phyloP scores from a whole-genome alignment of 352 stramenopile species.

The Phytophthora tentaculata region DNA sequence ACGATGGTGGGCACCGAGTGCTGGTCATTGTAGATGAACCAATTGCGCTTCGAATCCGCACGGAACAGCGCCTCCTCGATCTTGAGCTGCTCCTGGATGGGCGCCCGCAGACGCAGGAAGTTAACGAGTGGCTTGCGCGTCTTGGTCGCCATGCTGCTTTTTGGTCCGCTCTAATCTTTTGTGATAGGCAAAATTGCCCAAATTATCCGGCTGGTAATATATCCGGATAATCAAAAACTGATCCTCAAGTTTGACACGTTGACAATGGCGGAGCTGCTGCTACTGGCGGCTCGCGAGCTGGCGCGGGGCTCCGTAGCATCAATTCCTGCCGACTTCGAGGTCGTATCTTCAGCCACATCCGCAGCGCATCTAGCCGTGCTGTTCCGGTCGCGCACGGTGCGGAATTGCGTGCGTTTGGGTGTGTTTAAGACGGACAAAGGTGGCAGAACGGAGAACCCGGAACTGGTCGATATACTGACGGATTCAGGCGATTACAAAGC shows the following conservation, averaged over 20 bases:
- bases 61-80: conserved; percentile 95
- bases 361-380: conserved; percentile 40
- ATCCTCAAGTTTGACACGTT: conserved; percentile 33
- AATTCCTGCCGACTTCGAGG: conserved; percentile 6
- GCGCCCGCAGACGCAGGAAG: conserved; percentile 71
- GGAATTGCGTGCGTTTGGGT: conserved; percentile 36
- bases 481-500: background rate
- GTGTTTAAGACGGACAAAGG: conserved; percentile 36
- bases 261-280: conserved; percentile 32
- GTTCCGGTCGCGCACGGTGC: conserved; percentile 32
- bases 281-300: conserved; percentile 49
- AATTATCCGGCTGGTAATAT: conserved; percentile 2
- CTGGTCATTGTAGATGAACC: conserved; percentile 84
- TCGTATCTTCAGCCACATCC: conserved; percentile 26
- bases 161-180: background rate
- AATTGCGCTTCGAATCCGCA: conserved; percentile 81
- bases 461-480: conserved; percentile 34
- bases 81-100: conserved; percentile 86
- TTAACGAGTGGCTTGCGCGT: conserved; percentile 59
- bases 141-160: conserved; percentile 4
- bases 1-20: conserved; percentile 87
- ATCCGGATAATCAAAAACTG: conserved; percentile 10
- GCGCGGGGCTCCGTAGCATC: conserved; percentile 17
- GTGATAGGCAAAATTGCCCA: background rate
- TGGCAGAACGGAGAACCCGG: background rate